These are phyloP conservation scores for Xylaria sp. DNA, from an alignment of 2,329 filamentous ascomycete genomes.

Conservation along the genomic window DNA sequence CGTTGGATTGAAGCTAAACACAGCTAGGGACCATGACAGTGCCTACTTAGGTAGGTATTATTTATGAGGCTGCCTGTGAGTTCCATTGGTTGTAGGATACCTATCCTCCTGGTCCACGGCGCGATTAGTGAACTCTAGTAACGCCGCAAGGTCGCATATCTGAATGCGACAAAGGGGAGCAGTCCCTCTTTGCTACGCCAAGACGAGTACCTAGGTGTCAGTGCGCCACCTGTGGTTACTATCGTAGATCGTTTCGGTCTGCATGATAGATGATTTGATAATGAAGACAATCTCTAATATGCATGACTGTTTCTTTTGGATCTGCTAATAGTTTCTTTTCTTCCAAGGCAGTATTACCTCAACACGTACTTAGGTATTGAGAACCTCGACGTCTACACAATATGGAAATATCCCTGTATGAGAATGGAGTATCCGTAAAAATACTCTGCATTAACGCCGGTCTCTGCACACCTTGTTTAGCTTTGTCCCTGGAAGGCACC, in stretches of 20 bases:
- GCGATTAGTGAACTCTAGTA: background rate
- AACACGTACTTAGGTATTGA: background rate
- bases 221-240: background rate
- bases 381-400: background rate
- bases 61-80: conserved; percentile 9
- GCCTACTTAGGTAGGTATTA: background rate
- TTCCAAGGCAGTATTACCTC: background rate
- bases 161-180: background rate
- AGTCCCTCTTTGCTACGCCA: background rate
- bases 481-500: background rate
- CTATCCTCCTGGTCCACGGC: background rate
- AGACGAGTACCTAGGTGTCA: conserved; percentile 1
- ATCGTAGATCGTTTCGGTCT: background rate
- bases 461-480: background rate
- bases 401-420: no score
- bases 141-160: conserved; percentile 17
- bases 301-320: background rate
- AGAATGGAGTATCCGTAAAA: no score
- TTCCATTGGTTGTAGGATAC: conserved; percentile 10
- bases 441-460: background rate
- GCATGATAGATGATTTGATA: background rate
- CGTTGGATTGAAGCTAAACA: conserved; percentile 32
- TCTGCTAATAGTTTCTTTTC: no score
- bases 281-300: background rate
- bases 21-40: background rate